Base-by-base conservation (phyloP, 208 protist genomes). In the Naegleria lovaniensis region DNA sequence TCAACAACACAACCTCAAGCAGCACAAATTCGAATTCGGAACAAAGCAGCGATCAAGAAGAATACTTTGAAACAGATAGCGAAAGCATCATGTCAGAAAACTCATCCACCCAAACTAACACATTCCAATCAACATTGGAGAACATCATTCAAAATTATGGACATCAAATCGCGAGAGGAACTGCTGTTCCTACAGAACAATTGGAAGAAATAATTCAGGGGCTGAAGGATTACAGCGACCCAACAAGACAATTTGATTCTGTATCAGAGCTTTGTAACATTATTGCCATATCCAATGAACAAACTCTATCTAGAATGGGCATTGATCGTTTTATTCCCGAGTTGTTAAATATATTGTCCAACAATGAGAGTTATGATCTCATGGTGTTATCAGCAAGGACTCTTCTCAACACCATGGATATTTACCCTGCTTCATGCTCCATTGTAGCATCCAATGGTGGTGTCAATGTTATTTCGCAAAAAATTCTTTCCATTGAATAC, bases 391-490 rank as follows among this genome's bases (percentile, higher is more conserved):
- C 97, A 0, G 95, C 94, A 33, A 94, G 97, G 13, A 95, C 95
- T 1, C 91, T 99, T 0, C 97, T 95, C 0, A 96, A 98, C 93
- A 92, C 98, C 91, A 93, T 97, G 22, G 97, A 99, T 87, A 93
- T 95, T 0, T 91, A 98, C 22, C 95, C 96, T 40, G 92, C 88
- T n/a, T 95, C 95, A 2, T 93, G 95, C 22, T 89, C 92, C n/a
- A 91, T 94, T 22, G 90, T 98, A n/a, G 94, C 95, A 0, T 90
- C 92, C 5, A 41, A 89, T 52, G 93, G 92, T 41, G 94, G 93
- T 55, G 92, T 97, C 5, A 90, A 93, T 0, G 90, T 94, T 2
- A 92, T 99, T 40, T 95, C 97, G 43, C 89, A 91, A 55, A 96
- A 96, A 83, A 92, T 99, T 7, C 93, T 95, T 29, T 94, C 91